phyloP scores from a whole-genome alignment of 495 filamentous ascomycete species.

The Cladorrhinum samala region DNA sequence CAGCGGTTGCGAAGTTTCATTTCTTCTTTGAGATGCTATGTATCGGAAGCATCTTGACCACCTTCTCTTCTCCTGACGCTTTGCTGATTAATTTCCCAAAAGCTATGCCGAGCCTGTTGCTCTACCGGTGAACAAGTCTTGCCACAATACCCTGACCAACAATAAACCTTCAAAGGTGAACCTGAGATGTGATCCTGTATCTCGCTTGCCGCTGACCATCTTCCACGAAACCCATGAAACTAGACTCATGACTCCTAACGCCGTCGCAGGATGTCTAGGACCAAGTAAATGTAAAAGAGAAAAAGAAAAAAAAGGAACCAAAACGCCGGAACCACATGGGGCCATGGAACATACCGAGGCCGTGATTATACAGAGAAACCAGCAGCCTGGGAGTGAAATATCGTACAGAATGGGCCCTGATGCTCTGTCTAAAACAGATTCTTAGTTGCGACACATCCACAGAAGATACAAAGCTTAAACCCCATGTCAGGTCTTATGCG shows the following conservation, averaged over 20 bases:
- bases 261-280: slow-evolving; percentile 5
- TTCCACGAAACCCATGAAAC: background rate
- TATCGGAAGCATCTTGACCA: background rate
- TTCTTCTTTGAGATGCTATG: background rate
- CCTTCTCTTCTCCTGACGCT: background rate
- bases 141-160: background rate
- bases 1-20: background rate
- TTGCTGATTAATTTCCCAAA: background rate
- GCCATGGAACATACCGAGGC: background rate
- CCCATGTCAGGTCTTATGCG: background rate
- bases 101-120: background rate
- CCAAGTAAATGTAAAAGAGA: background rate
- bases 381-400: background rate
- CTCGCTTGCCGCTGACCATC: background rate
- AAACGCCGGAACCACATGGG: slow-evolving; percentile 2
- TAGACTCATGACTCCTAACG: background rate
- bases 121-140: background rate
- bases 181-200: background rate
- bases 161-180: no score
- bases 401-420: background rate
- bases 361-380: slow-evolving; percentile 5
- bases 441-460: background rate
- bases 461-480: background rate
- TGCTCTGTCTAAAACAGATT: background rate
- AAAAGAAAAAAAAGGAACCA: background rate